Conservation (phyloP, 805 yeast genomes). For the Kregervanrija pseudodelftensis region DNA sequence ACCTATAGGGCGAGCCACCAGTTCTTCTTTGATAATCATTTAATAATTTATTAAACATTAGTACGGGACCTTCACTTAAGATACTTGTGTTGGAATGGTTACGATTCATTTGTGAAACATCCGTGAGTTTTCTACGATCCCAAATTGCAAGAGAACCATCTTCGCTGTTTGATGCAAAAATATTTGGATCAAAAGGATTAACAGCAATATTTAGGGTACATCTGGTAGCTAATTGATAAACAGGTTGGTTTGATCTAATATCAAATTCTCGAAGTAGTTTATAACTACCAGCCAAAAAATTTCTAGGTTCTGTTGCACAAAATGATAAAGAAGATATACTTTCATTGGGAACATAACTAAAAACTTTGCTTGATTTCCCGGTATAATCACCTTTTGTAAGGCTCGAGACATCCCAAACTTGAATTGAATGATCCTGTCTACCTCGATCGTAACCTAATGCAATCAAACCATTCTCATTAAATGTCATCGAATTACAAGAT, state of each 20-base stretch:
- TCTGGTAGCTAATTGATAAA: conserved; percentile 68
- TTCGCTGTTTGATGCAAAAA: conserved; percentile 71
- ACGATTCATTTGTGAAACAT: conserved; percentile 10
- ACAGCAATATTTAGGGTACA: conserved; percentile 60
- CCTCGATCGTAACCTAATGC: conserved; percentile 79
- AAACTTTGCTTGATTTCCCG: conserved; percentile 37
- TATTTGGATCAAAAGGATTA: conserved; percentile 60
- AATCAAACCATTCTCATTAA: conserved; percentile 55
- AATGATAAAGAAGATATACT: conserved; percentile 64
- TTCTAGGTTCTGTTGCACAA: conserved; percentile 46
- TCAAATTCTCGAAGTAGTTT: conserved; percentile 77
- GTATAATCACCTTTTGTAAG: conserved; percentile 41
- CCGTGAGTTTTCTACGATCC: conserved; percentile 59
- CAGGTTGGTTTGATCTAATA: conserved; percentile 54
- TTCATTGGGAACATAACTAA: conserved; percentile 64
- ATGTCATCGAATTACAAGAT: conserved; percentile 68
- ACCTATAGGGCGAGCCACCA: conserved; percentile 58
- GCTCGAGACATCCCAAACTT: conserved; percentile 60
- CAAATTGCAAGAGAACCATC: conserved; percentile 80
- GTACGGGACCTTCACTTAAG: conserved; percentile 42
- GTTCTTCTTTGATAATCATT: conserved; percentile 53
- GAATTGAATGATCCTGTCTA: conserved; percentile 66
- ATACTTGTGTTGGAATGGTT: conserved; percentile 10
- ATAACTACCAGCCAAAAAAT: conserved; percentile 65
- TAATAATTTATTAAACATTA: conserved; percentile 54